Evolutionary conservation across 2,329 filamentous ascomycete species (phyloP), one percentile per base, ranked within the genome.

Genomic region (Conoideocrella luteorostrata): DNA sequence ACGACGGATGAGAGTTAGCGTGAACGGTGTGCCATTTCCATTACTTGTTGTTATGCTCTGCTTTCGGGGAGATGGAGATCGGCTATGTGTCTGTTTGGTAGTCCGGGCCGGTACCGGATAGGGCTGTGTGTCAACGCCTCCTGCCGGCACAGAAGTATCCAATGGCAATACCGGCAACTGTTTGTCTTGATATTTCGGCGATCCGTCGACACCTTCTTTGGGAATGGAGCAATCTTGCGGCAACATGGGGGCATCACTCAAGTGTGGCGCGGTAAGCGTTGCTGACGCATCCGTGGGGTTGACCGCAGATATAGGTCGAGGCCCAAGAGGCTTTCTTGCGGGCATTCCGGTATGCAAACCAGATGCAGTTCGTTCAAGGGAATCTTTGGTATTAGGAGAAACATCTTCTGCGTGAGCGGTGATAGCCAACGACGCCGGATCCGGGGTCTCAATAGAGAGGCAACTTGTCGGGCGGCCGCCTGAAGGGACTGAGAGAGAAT

Each of bases 1-100:
- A 50, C 85, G 77, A n/a, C 86, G 80, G 53, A 89, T 88, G 12
- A 90, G 62, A 0, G 79, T 82, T 12, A 81, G 63, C 2, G 69
- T 72, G 49, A 78, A 80, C 0, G 74, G 69, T 0, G 63, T 60
- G 37, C 44, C 44, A 21, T n/a, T 29, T 18, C 66, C 60, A 40
- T 64, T 60, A 6, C 60, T 52, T 18, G 47, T 44, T 11, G 38
- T 10, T 6, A 55, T 52, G 28, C 51, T 58, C 37, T 51, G 56
- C 41, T 65, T 68, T 20, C 50, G 56, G 3, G 68, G 69, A 1
- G 68, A 70, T 0, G 62, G 60, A 0, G 68, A 66, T n/a, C 61
- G 56, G 22, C 50, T 50, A 4, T 39, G 15, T 4, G 35, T 37
- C 4, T 38, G 21, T 15, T 29, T 11, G 43, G 40, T 32, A 21